Conservation (phyloP, 2,329 filamentous ascomycete genomes). For the Neobulgaria alba region DNA sequence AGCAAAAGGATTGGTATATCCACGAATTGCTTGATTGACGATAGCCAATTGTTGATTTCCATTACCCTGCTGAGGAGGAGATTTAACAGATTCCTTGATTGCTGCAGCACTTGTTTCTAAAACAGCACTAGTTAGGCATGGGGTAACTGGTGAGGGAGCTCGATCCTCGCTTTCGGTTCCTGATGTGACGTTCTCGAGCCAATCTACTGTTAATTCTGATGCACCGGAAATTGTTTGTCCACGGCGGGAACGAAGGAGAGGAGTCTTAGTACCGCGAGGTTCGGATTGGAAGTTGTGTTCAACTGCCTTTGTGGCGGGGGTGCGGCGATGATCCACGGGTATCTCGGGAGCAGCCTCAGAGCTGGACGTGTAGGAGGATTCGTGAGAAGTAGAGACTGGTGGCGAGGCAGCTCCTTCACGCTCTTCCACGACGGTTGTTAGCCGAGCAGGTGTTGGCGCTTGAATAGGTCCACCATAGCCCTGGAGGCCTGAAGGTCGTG, state of each 20-base stretch:
- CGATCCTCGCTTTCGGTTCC: not conserved
- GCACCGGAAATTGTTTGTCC: not conserved
- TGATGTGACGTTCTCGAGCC: not conserved
- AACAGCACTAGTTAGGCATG: slow-evolving; percentile 6
- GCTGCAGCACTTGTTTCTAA: slow-evolving; percentile 5
- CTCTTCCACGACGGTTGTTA: too few relatives aligned
- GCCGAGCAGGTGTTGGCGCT: too few relatives aligned
- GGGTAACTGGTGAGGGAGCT: slow-evolving; percentile 15
- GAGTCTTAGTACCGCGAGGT: not conserved
- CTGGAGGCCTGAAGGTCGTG: too few relatives aligned
- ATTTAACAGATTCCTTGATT: slow-evolving; percentile 13
- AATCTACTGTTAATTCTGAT: not conserved
- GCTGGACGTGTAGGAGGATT: too few relatives aligned
- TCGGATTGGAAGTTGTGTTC: too few relatives aligned
- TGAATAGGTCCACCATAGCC: too few relatives aligned
- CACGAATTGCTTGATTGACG: not conserved
- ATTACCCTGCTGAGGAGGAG: not conserved
- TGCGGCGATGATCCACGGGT: too few relatives aligned
- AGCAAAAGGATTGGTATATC: slow-evolving; percentile 10
- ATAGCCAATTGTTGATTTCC: not conserved
- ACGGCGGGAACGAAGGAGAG: not conserved
- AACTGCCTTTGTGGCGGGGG: too few relatives aligned
- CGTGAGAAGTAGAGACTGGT: too few relatives aligned
- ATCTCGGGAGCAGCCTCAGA: too few relatives aligned
- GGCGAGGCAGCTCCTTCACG: too few relatives aligned